Percentiles rank a stretch among this genome's conserved stretches.
Conservation (phyloP, 2,329 filamentous ascomycete species). For the Claviceps fusiformis region DNA sequence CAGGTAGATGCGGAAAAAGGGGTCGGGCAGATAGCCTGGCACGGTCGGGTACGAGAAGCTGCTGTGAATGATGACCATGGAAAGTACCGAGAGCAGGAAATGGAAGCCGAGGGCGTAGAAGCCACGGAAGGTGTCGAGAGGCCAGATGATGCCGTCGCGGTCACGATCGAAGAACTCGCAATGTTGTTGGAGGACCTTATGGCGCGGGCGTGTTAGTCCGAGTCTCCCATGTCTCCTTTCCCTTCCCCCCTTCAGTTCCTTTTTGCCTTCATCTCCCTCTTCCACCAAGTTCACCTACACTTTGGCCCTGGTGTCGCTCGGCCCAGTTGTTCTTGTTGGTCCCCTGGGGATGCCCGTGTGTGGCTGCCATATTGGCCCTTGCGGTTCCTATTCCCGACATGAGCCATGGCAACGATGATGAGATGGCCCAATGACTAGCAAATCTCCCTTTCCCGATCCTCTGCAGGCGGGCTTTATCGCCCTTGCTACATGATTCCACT, state of each 20-base stretch:
- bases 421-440: too few relatives aligned
- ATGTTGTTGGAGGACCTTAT: slow-evolving; percentile 23
- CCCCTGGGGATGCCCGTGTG: slow-evolving; percentile 19
- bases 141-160: slow-evolving; percentile 25
- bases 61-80: slow-evolving; percentile 25
- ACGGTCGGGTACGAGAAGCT: slow-evolving; percentile 32
- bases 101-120: slow-evolving; percentile 27
- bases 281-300: slow-evolving; percentile 7
- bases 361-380: slow-evolving; percentile 21
- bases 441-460: too few relatives aligned
- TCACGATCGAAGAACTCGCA: slow-evolving; percentile 27
- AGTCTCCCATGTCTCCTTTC: not conserved
- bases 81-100: slow-evolving; percentile 23
- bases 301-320: slow-evolving; percentile 17
- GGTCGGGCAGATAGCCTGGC: slow-evolving; percentile 22
- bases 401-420: too few relatives aligned
- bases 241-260: not conserved
- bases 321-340: slow-evolving; percentile 20
- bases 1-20: slow-evolving; percentile 24
- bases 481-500: slow-evolving; percentile 10
- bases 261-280: too few relatives aligned
- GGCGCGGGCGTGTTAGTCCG: not conserved
- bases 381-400: slow-evolving; percentile 13
- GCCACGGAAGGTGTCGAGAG: slow-evolving; percentile 24
- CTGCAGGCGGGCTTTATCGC: too few relatives aligned